Conservation (phyloP, 1,284 basidiomycete species). For the Ceratobasidium sp. region DNA sequence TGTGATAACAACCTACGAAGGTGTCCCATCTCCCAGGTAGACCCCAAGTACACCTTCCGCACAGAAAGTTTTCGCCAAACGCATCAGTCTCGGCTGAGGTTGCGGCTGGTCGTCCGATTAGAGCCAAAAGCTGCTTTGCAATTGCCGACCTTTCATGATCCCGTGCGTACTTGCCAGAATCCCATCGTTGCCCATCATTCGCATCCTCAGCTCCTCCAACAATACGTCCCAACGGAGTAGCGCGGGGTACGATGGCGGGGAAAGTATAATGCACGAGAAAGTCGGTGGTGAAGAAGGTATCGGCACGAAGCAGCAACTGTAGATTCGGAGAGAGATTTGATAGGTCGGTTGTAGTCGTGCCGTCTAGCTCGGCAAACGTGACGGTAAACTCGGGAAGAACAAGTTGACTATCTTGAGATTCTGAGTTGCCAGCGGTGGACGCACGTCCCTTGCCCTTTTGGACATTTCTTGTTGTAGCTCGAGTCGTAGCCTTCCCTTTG, state of each 20-base stretch:
- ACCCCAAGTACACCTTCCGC: background rate
- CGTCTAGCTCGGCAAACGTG: background rate
- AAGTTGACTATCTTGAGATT: background rate
- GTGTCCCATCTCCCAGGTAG: background rate
- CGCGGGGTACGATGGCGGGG: background rate
- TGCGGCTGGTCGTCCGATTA: constrained; percentile 7
- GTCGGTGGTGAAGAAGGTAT: too few relatives aligned
- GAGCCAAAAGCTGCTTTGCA: constrained; percentile 1
- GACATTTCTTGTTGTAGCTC: background rate
- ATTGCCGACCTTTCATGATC: constrained; percentile 14
- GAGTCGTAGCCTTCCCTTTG: background rate
- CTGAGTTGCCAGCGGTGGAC: background rate
- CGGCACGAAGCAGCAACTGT: too few relatives aligned
- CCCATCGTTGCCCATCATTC: background rate
- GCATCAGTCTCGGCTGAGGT: constrained; percentile 10
- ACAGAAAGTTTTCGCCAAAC: constrained; percentile 10
- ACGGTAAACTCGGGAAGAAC: constrained; percentile 4
- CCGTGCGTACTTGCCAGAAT: background rate
- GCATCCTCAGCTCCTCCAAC: background rate
- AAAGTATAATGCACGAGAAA: too few relatives aligned
- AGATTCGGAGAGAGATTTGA: background rate
- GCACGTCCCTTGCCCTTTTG: background rate
- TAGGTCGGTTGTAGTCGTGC: constrained; percentile 8
- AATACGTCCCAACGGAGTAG: background rate
- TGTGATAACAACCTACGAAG: background rate